These are phyloP conservation scores for Echium plantagineum DNA, from an alignment of 257 asterid species.

Conservation along the genomic window DNA sequence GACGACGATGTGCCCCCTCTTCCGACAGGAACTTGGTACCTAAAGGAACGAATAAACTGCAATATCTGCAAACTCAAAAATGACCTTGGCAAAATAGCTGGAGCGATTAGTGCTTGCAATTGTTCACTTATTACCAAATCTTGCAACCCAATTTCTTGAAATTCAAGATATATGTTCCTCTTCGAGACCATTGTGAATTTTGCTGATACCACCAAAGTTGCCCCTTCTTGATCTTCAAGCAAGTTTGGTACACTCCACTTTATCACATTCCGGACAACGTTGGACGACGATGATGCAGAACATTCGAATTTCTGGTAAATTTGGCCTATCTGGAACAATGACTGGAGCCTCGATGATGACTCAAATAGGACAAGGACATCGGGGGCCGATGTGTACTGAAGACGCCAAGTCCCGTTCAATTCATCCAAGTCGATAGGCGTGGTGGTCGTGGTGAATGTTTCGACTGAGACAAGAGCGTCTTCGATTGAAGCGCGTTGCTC, in stretches of 20 bases:
- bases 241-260: conserved; percentile 65
- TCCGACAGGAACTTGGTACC: conserved; percentile 59
- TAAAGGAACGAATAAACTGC: conserved; percentile 69
- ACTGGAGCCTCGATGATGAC: conserved; percentile 53
- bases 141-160: conserved; percentile 70
- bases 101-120: conserved; percentile 72
- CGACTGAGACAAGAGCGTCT: conserved; percentile 72
- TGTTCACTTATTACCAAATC: conserved; percentile 62
- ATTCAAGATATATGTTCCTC: conserved; percentile 70
- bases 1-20: conserved; percentile 32
- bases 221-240: conserved; percentile 89
- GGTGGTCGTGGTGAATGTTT: conserved; percentile 33
- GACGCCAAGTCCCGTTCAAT: conserved; percentile 93
- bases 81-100: conserved; percentile 73
- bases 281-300: conserved; percentile 28
- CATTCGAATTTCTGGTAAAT: conserved; percentile 81
- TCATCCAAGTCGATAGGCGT: conserved; percentile 37
- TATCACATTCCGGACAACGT: conserved; percentile 64
- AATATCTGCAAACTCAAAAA: conserved; percentile 69
- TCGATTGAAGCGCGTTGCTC: conserved; percentile 64
- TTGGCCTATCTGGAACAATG: conserved; percentile 73
- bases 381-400: conserved; percentile 82
- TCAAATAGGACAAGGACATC: conserved; percentile 77
- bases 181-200: conserved; percentile 67
- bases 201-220: conserved; percentile 70